phyloP scores from a whole-genome alignment of 768 basidiomycete genomes.

The Phlebiopsis flavidoalba region DNA sequence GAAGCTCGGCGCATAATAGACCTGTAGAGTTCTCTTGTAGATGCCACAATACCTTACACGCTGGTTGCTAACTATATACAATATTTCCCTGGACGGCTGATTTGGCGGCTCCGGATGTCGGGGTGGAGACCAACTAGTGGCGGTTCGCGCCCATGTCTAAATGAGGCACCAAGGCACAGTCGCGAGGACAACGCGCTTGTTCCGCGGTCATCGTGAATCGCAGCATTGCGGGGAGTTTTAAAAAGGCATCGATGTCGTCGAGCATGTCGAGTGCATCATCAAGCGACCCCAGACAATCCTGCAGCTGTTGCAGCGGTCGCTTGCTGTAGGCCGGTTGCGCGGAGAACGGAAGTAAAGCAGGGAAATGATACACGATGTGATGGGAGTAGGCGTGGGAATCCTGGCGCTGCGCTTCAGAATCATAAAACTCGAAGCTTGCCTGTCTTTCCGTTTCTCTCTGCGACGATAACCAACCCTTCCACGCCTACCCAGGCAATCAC shows the following conservation, averaged over 20 bases:
- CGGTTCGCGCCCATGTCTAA: background rate
- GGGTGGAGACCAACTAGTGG: background rate
- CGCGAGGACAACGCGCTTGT: background rate
- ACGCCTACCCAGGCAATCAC: constrained; percentile 55
- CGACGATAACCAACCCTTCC: constrained; percentile 43
- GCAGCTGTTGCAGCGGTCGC: background rate
- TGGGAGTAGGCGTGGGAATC: constrained; percentile 5
- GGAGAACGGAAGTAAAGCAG: constrained; percentile 4
- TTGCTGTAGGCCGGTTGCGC: background rate
- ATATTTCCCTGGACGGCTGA: background rate
- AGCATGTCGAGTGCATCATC: background rate
- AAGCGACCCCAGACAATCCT: background rate
- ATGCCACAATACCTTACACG: constrained; percentile 8
- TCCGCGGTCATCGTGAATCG: background rate
- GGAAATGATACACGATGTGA: constrained; percentile 6
- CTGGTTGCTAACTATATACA: constrained; percentile 8
- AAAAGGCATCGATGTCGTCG: background rate
- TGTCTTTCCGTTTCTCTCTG: constrained; percentile 24
- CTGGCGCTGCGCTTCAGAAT: background rate
- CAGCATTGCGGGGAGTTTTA: background rate
- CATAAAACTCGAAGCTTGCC: constrained; percentile 2
- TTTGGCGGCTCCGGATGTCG: background rate
- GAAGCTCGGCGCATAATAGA: constrained; percentile 43
- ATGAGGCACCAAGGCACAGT: constrained; percentile 4
- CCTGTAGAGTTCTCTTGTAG: constrained; percentile 2